phyloP scores from a whole-genome alignment of 192 early-diverging fungal species.

The Mortierella hygrophila region DNA sequence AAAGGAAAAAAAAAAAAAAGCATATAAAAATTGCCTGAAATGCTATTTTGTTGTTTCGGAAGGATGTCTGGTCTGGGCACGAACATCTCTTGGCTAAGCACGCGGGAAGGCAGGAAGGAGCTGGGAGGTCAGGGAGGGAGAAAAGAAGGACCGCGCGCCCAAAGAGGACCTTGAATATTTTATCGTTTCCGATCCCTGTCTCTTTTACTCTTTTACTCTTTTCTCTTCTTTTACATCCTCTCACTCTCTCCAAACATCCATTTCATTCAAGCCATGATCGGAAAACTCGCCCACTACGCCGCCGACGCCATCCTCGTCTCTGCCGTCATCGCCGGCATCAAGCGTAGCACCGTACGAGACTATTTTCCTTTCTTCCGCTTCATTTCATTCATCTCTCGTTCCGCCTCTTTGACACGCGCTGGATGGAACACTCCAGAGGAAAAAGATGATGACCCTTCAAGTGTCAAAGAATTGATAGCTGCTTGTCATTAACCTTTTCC shows the following conservation, averaged over 20 bases:
- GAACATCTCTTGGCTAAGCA: slow-evolving; percentile 5
- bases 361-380: slow-evolving; percentile 13
- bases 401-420: neutral
- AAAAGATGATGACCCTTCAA: neutral
- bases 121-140: neutral
- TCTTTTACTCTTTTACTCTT: neutral
- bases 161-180: neutral
- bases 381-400: slow-evolving; percentile 7
- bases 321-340: slow-evolving; percentile 70
- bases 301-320: slow-evolving; percentile 71
- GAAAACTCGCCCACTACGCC: slow-evolving; percentile 64
- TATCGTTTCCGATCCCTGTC: neutral
- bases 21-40: neutral
- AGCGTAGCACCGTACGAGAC: slow-evolving; percentile 62
- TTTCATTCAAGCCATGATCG: slow-evolving; percentile 43
- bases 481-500: neutral
- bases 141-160: neutral
- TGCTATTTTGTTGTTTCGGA: too few relatives aligned
- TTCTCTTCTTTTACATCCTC: slow-evolving; percentile 1
- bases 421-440: neutral
- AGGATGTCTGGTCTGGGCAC: slow-evolving; percentile 4
- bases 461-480: neutral
- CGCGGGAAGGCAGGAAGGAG: neutral
- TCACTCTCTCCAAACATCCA: neutral
- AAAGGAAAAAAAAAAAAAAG: neutral